Conservation (phyloP, 768 basidiomycete species). For the Agrocybe praecox region DNA sequence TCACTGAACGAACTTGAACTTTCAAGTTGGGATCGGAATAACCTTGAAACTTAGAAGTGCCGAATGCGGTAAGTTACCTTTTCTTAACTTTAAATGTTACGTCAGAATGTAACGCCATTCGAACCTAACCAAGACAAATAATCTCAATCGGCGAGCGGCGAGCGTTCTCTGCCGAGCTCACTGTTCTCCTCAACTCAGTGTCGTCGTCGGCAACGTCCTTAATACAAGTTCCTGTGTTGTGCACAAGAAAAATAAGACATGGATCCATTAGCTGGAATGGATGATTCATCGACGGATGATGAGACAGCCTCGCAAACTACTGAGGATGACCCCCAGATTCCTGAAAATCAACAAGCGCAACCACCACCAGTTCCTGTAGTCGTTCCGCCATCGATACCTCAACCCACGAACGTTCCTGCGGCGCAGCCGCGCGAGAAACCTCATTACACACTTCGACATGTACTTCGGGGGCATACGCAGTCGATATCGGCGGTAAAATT, state of each 20-base stretch:
- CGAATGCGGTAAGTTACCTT: no score
- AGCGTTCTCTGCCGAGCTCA: not conserved
- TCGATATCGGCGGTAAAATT: conserved; percentile 91
- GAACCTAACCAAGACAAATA: no score
- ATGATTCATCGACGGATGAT: conserved; percentile 56
- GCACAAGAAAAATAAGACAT: conserved; percentile 22
- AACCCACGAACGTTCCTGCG: conserved; percentile 31
- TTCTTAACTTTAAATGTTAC: no score
- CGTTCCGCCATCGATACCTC: conserved; percentile 29
- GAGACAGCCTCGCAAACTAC: conserved; percentile 82
- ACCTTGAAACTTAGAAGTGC: no score
- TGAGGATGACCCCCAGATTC: conserved; percentile 82
- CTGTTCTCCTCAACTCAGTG: not conserved
- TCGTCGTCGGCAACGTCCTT: not conserved
- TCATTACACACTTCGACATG: conserved; percentile 70
- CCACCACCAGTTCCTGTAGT: conserved; percentile 25
- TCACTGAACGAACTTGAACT: no score
- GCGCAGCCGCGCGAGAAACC: conserved; percentile 50
- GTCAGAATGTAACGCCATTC: no score
- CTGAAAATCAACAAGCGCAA: conserved; percentile 48
- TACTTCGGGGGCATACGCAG: conserved; percentile 75
- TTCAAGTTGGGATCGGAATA: no score
- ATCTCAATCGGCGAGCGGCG: no score
- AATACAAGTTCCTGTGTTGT: conserved; percentile 1
- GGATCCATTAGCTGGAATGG: conserved; percentile 49